Conservation (phyloP, 2,329 filamentous ascomycete genomes). For the Xylariaceae sp. region DNA sequence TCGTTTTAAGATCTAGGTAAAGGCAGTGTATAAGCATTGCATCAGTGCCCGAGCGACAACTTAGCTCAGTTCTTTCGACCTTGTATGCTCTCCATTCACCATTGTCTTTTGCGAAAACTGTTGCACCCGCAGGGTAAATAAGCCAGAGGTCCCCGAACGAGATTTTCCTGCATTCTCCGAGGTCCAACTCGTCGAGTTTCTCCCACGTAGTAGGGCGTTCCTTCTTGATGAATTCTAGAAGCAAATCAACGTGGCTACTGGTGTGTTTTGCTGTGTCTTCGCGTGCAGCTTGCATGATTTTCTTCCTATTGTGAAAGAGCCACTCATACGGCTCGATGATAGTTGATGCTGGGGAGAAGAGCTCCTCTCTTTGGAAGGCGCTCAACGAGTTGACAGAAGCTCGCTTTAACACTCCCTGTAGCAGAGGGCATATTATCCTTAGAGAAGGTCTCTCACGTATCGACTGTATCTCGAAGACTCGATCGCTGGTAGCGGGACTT, state of each 20-base stretch:
- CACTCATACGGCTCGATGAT: slow-evolving; percentile 15
- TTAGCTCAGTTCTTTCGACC: slow-evolving; percentile 21
- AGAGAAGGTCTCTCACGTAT: background rate
- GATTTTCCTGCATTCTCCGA: slow-evolving; percentile 15
- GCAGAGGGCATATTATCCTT: slow-evolving; percentile 7
- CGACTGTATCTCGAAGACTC: slow-evolving; percentile 3
- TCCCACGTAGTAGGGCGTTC: slow-evolving; percentile 17
- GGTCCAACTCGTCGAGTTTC: slow-evolving; percentile 15
- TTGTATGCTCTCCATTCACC: slow-evolving; percentile 29
- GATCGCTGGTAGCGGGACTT: background rate
- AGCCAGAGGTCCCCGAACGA: slow-evolving; percentile 26
- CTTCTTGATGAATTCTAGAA: slow-evolving; percentile 14
- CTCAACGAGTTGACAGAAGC: background rate
- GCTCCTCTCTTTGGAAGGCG: background rate
- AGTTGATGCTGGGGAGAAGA: background rate
- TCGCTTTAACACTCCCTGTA: background rate
- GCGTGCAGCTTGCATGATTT: slow-evolving; percentile 1
- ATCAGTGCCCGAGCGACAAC: background rate
- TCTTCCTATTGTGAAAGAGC: slow-evolving; percentile 14
- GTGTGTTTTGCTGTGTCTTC: background rate
- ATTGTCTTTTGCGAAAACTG: slow-evolving; percentile 25
- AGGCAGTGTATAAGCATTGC: slow-evolving; percentile 20
- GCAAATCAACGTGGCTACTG: background rate
- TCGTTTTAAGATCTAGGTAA: slow-evolving; percentile 30
- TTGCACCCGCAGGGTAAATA: slow-evolving; percentile 23